phyloP scores from a whole-genome alignment of 768 basidiomycete genomes.

The Amanita rubescens region DNA sequence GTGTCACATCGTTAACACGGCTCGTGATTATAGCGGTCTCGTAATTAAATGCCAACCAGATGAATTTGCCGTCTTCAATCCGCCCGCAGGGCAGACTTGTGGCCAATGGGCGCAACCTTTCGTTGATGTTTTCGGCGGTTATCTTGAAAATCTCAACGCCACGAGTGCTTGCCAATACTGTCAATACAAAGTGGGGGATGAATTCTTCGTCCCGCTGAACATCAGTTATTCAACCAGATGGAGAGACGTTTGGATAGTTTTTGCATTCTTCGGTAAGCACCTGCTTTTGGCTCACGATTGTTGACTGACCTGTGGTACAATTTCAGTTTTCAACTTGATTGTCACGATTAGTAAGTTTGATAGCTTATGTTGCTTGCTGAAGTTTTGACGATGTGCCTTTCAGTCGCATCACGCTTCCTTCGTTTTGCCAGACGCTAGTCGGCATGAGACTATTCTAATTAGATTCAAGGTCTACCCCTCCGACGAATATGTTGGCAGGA shows the following conservation, averaged over 20 bases:
- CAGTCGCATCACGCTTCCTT: conserved; percentile 63
- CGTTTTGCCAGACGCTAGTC: conserved; percentile 61
- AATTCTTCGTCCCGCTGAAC: conserved; percentile 64
- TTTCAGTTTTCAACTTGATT: conserved; percentile 60
- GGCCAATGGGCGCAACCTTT: conserved; percentile 63
- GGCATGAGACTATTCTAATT: background rate
- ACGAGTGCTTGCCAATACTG: conserved; percentile 67
- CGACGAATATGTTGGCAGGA: no score
- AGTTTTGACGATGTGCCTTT: conserved; percentile 12
- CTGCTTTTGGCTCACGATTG: background rate
- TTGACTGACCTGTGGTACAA: conserved; percentile 1
- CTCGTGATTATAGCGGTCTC: conserved; percentile 39
- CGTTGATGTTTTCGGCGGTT: conserved; percentile 56
- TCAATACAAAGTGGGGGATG: conserved; percentile 56
- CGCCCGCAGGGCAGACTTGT: conserved; percentile 73
- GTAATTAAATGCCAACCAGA: conserved; percentile 52
- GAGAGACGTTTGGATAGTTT: conserved; percentile 62
- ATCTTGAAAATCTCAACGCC: conserved; percentile 60
- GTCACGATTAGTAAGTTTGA: conserved; percentile 39
- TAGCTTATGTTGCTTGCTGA: background rate
- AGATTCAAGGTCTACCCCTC: no score
- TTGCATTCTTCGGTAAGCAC: conserved; percentile 48
- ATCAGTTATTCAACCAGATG: conserved; percentile 56
- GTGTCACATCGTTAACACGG: conserved; percentile 8
- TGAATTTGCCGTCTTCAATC: conserved; percentile 67